These are phyloP conservation scores for Chlamydomonas sp. DNA, from an alignment of 139 green algal species.

Conservation along the genomic window DNA sequence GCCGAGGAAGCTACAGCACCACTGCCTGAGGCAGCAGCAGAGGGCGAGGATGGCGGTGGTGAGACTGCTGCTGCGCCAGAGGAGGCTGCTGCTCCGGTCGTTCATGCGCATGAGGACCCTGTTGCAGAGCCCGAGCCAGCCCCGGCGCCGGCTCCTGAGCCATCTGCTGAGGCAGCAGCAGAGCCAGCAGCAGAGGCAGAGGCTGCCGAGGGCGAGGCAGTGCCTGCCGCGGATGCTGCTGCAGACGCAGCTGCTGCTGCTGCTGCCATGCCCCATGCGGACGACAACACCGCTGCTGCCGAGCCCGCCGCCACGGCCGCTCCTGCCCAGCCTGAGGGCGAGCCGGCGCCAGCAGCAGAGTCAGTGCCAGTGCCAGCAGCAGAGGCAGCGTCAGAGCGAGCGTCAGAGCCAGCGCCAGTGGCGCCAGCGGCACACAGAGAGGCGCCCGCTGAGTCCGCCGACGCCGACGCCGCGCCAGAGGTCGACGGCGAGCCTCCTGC, in stretches of 20 bases:
- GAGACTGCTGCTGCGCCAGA: slow-evolving; percentile 3
- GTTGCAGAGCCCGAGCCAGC: slow-evolving; percentile 5
- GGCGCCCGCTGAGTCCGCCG: background rate
- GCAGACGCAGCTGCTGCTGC: background rate
- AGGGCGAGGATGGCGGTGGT: too few species aligned
- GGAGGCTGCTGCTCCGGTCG: background rate
- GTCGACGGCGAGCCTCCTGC: background rate
- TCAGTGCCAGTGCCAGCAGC: background rate
- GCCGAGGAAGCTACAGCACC: background rate
- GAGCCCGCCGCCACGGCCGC: background rate
- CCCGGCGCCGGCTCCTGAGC: background rate
- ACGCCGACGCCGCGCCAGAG: slow-evolving; percentile 10
- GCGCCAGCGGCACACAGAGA: background rate
- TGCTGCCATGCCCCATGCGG: background rate
- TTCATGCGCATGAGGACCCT: too few species aligned
- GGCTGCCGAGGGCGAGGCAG: background rate
- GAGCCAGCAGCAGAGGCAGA: slow-evolving; percentile 4
- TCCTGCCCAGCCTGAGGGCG: slow-evolving; percentile 5
- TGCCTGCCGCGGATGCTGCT: background rate
- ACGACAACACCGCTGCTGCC: background rate
- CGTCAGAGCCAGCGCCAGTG: background rate
- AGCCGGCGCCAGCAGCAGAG: background rate
- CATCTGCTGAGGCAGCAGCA: slow-evolving; percentile 4
- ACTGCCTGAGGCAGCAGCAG: background rate
- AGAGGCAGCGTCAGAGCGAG: background rate